Conservation (phyloP, 352 stramenopile genomes). For the Phytophthora citrophthora region DNA sequence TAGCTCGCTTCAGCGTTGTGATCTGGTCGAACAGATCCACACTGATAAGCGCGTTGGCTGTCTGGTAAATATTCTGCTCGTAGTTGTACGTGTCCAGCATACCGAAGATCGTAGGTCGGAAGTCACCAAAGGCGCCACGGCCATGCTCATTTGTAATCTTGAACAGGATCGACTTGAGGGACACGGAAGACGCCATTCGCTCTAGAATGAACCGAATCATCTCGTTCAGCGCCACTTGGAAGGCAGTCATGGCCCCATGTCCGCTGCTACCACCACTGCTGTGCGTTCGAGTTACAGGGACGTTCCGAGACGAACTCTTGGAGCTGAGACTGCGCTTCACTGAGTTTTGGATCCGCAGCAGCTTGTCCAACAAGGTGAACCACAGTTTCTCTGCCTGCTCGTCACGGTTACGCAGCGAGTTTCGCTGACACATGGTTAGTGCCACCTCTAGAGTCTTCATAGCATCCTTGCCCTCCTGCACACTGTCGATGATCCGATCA, state of each 20-base stretch:
- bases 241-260: conserved; percentile 80
- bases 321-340: conserved; percentile 89
- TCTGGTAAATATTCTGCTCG: conserved; percentile 91
- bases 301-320: conserved; percentile 65
- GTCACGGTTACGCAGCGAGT: conserved; percentile 85
- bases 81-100: conserved; percentile 95
- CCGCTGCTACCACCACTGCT: conserved; percentile 60
- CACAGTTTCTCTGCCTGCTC: conserved; percentile 94
- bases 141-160: conserved; percentile 96
- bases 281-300: conserved; percentile 38
- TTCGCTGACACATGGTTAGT: conserved; percentile 94
- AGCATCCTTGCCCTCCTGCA: conserved; percentile 76
- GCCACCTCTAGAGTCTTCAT: conserved; percentile 92
- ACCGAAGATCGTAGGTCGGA: conserved; percentile 94
- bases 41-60: conserved; percentile 83
- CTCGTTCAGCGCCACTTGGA: conserved; percentile 91
- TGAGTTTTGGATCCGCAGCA: conserved; percentile 93
- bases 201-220: conserved; percentile 94
- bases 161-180: conserved; percentile 92
- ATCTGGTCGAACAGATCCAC: conserved; percentile 88
- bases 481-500: conserved; percentile 85
- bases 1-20: conserved; percentile 76
- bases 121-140: conserved; percentile 93
- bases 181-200: conserved; percentile 94
- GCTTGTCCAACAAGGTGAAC: conserved; percentile 95